Percentiles rank a stretch among this genome's conserved stretches.
Evolutionary conservation across 2,329 filamentous ascomycete genomes (phyloP).

Genomic region (Verticillium dahliae): DNA sequence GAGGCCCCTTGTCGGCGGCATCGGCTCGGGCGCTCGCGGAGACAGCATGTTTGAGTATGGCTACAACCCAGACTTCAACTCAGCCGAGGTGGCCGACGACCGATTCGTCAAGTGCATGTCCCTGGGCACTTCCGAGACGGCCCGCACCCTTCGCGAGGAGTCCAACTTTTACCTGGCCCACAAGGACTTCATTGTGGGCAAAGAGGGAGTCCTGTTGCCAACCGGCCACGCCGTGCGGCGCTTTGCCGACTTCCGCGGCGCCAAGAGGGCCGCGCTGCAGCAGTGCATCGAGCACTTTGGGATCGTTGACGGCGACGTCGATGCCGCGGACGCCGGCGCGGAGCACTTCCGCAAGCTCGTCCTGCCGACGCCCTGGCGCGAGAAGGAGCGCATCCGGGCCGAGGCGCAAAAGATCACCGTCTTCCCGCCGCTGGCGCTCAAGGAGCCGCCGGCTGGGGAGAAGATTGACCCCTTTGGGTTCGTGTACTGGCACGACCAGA

Average conservation of each 20-base stretch:
- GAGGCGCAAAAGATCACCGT: constrained; percentile 3
- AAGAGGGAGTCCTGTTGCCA: constrained; percentile 9
- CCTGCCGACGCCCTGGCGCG: constrained; percentile 22
- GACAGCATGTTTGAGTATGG: not conserved
- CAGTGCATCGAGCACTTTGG: constrained; percentile 30
- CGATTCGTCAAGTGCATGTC: constrained; percentile 26
- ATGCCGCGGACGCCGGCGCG: constrained; percentile 14
- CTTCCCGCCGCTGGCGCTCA: constrained; percentile 7
- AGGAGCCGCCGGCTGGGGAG: constrained; percentile 1
- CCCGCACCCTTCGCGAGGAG: constrained; percentile 4
- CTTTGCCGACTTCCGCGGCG: constrained; percentile 31
- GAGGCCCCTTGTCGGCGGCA: not conserved
- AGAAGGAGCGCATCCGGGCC: constrained; percentile 8
- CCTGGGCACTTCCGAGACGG: constrained; percentile 11
- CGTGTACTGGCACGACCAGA: constrained; percentile 19
- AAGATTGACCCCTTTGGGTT: constrained; percentile 22
- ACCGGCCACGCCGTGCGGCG: constrained; percentile 13
- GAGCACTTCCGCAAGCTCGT: constrained; percentile 29
- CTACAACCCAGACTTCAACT: constrained; percentile 17
- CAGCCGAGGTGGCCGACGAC: constrained; percentile 25
- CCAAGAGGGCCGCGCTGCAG: constrained; percentile 38
- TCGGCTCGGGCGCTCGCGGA: constrained; percentile 4
- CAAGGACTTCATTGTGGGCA: constrained; percentile 4
- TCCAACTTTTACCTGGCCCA: constrained; percentile 9
- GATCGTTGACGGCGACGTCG: constrained; percentile 26